Base-by-base conservation (phyloP, 192 early-diverging fungal genomes). In the Hyaloraphidium curvatum region DNA sequence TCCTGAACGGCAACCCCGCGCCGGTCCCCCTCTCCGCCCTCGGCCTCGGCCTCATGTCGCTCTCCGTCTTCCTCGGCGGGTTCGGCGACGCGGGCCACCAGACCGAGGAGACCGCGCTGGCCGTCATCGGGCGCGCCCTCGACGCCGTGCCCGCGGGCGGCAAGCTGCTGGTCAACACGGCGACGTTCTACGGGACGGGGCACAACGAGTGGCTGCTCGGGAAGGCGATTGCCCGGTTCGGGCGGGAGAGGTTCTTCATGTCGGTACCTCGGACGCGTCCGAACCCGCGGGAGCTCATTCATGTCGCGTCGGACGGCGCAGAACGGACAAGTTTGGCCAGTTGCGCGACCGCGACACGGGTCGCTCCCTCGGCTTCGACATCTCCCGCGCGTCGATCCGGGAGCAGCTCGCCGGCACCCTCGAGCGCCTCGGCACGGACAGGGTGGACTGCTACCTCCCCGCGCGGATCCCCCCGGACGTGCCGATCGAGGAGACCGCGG, bases 171-270 rank as follows among this genome's bases (percentile, higher is more conserved):
- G 11, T 48, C 23, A 48, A 48, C 23, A 48, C 14, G 14, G 43
- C 43, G 11, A 48, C 14, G 9, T 48, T 48, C 19, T 48, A 48
- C 19, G 43, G 43, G 5, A 9, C 43, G 43, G 43, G 43, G 5
- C 43, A 48, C 43, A 48, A 48, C 19, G 43, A 48, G 43, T 5
- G 19, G 7, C 14, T 48, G 14, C 23, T 48, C 14, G 43, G 7
- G 4, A 48, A 48, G 43, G 43, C 43, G 17, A 48, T 48, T 25
- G 43, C 43, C 5, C 14, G 25, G 43, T 48, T 48, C 19, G 43
- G 43, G 14, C 43, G 43, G 7, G 43, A 48, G 7, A 48, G 25
- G 23, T 48, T 48, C 23, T 48, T 48, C 43, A 48, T 48, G 43
- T 48, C 17, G 4, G 43, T 37, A 48, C 5, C 25, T 21, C 9